A percentile compares a stretch with the other conserved stretches of the same genome.
Conservation (phyloP, 139 green algal genomes). For the Chlamydomonas urium region DNA sequence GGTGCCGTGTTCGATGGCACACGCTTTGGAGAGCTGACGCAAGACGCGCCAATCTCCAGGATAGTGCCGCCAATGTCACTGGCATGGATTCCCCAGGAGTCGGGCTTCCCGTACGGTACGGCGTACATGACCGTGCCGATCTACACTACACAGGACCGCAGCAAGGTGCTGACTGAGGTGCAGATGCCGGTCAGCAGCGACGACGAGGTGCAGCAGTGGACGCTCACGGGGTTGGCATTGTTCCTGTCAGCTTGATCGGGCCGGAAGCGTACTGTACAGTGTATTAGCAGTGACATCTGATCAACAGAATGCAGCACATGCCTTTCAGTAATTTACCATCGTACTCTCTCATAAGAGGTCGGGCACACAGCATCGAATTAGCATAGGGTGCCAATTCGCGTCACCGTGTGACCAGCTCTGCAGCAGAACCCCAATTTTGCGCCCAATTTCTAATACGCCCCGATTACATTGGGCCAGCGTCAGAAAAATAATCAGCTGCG, state of each 20-base stretch:
- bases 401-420: too few species aligned
- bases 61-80: conserved; percentile 34
- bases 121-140: conserved; percentile 42
- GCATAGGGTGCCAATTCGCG: too few species aligned
- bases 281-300: background rate
- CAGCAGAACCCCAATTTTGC: too few species aligned
- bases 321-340: too few species aligned
- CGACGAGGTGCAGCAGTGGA: conserved; percentile 33
- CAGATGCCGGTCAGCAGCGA: conserved; percentile 48
- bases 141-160: conserved; percentile 30
- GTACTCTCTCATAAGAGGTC: too few species aligned
- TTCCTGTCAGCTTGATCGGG: conserved; percentile 34
- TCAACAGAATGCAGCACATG: too few species aligned
- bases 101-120: conserved; percentile 24
- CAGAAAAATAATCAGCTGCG: too few species aligned
- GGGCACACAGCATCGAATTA: too few species aligned
- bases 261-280: background rate
- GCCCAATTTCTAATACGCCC: too few species aligned
- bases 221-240: conserved; percentile 41
- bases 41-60: conserved; percentile 31
- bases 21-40: conserved; percentile 25
- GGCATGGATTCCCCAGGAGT: conserved; percentile 48
- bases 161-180: conserved; percentile 34
- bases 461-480: too few species aligned
- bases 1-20: conserved; percentile 36